These are phyloP conservation scores for Adiantum capillusveneris DNA, from an alignment of 75 land plant genomes.

Conservation along the genomic window DNA sequence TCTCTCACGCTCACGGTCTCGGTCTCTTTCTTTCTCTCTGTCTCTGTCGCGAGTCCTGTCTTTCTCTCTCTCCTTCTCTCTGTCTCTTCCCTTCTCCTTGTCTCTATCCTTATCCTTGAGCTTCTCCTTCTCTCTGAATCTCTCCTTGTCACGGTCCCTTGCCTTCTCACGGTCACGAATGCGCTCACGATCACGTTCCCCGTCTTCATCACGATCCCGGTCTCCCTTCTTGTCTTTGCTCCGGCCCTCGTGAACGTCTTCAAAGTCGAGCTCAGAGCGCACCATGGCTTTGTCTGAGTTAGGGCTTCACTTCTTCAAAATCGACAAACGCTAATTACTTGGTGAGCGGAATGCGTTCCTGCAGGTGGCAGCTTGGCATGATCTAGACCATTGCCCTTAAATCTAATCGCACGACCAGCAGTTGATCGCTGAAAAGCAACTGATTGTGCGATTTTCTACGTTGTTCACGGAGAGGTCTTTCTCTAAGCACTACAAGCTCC, in stretches of 20 bases:
- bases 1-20: constrained; percentile 25
- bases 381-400: too few species aligned
- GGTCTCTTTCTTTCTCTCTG: constrained; percentile 11
- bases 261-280: background rate
- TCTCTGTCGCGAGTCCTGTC: background rate
- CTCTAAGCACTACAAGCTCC: too few species aligned
- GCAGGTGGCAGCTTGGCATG: too few species aligned
- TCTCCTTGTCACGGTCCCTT: constrained; percentile 2
- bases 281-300: background rate
- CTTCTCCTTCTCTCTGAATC: constrained; percentile 10
- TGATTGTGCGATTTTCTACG: too few species aligned
- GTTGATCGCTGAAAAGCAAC: too few species aligned
- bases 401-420: too few species aligned
- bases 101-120: constrained; percentile 1
- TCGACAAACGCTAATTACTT: too few species aligned
- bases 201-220: background rate
- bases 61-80: constrained; percentile 9
- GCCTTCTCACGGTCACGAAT: constrained; percentile 8
- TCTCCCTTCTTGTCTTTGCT: constrained; percentile 3
- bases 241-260: constrained; percentile 1
- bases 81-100: constrained; percentile 16
- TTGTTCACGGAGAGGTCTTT: too few species aligned
- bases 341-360: too few species aligned
- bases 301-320: background rate
- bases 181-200: constrained; percentile 4